Base-by-base conservation (phyloP, 352 stramenopile genomes). In the Globisporangium lucens region DNA sequence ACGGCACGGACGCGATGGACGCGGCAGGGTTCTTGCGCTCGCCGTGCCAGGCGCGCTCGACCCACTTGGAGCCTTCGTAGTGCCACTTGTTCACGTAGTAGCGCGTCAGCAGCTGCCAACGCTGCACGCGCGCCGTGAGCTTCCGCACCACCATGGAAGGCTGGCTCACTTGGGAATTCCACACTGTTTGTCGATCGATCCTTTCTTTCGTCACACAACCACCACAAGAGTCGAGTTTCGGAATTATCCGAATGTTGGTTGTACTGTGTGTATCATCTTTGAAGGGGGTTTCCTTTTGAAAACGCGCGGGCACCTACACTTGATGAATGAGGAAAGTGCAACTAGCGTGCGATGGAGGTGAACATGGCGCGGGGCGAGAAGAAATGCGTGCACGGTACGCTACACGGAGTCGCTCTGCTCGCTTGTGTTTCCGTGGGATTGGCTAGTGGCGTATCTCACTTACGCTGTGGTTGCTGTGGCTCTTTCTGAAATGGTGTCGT, bases 41-140 rank as follows among this genome's bases (percentile, higher is more conserved):
- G 60, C 84, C 86, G 60, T 90, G 87, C 84, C 83, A 91, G 22
- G 91, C 72, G 56, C 84, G 76, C 58, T 93, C 84, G 58, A 73
- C 75, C 79, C 77, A 90, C 64, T 93, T 94, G 53, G 76, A 82
- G 22, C 79, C 84, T 65, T 93, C 82, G 56, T 94, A 94, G 47
- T 91, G 86, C 86, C 86, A 94, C 69, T 91, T 94, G 63, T 94
- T 94, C 38, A 79, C 65, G 74, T 94, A 92, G 71, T 93, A 92
- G 51, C 82, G 82, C 35, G 77, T 78, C 27, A 94, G 72, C 61
- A 90, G 75, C 13, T 89, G 76, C 82, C 80, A 89, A 22, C 81
- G 82, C 69, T 88, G 78, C 57, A 79, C 61, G 17, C 73, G 73
- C 49, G 80, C 61, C 65, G 77, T 73, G 61, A 89, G 71, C 36